Evolutionary conservation across 169 alveolate genomes (phyloP), one percentile per base, ranked within the genome.

Genomic region (Cryptosporidium muris): DNA sequence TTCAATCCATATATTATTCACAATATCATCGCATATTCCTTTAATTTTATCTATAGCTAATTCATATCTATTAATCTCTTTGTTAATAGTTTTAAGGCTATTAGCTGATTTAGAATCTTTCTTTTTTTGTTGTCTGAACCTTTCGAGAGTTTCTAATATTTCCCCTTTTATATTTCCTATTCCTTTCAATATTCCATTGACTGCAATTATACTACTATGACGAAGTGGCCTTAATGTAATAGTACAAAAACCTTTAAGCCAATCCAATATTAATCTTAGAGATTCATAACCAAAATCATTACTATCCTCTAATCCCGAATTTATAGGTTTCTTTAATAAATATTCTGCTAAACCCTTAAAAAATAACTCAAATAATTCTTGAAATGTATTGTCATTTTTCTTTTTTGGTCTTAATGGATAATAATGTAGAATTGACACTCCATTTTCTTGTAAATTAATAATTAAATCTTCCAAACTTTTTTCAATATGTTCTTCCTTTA

Each of bases 321-420:
- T 42, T n/a, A 47, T 47, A 5, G 48, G 11, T 25, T 38, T 60
- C 45, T 43, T 58, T 37, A 45, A 16, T 6, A 74, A 25, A 2
- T n/a, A 7, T 12, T 74, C 85, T 16, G 74, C 67, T 3, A 74
- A 25, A 47, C 62, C 68, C n/a, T 42, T 16, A 58, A 74, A 74
- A 63, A 74, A 74, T 14, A 58, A 66, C 12, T 43, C 25, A 36
- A 56, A 74, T 11, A 53, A 12, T 1, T 74, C 85, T 8, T 5
- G 43, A 49, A 74, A 74, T n/a, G 36, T 43, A n/a, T 14, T 34
- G 14, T 74, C 85, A 14, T 62, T 43, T 5, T 63, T 38, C 45
- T 60, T 74, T 25, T 43, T 74, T 7, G 85, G 67, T 63, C 40
- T 74, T 1, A 74, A 45, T 58, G 85, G 85, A 43, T 74, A 74